Percentiles rank a stretch among this genome's conserved stretches.
Conservation (phyloP, 164 flowering plant genomes). For the Annona squamosa region DNA sequence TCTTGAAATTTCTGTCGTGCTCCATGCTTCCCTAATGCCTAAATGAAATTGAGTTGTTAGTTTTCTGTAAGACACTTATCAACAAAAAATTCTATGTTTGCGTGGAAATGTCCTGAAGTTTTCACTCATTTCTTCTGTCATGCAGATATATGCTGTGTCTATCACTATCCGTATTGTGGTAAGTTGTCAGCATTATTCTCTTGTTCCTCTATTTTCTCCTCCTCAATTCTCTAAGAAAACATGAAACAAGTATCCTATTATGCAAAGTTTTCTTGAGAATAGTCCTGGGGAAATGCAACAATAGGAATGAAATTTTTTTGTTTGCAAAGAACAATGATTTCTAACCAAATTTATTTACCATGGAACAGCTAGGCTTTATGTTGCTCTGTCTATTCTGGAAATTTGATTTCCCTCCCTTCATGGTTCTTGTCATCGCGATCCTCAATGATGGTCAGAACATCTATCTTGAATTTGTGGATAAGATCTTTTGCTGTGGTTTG, state of each 20-base stretch:
- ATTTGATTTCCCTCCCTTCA: slow-evolving; percentile 61
- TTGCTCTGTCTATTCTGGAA: slow-evolving; percentile 42
- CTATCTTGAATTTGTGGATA: neutral
- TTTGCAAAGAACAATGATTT: neutral
- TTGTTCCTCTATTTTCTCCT: neutral
- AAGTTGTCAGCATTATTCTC: slow-evolving; percentile 17
- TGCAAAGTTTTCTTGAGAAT: neutral
- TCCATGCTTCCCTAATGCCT: neutral
- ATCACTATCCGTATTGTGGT: slow-evolving; percentile 76
- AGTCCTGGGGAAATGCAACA: neutral
- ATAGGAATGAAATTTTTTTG: slow-evolving; percentile 1
- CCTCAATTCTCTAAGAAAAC: neutral
- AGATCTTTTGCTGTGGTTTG: neutral
- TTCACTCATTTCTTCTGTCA: slow-evolving; percentile 1
- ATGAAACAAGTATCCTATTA: neutral
- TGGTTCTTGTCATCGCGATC: slow-evolving; percentile 65
- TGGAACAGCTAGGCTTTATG: slow-evolving; percentile 54
- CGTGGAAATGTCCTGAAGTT: neutral
- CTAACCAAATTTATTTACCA: neutral
- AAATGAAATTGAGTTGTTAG: neutral
- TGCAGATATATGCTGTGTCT: slow-evolving; percentile 70
- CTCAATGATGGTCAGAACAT: slow-evolving; percentile 55
- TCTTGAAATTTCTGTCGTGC: neutral
- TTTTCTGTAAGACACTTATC: neutral
- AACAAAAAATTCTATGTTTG: neutral